Conservation (phyloP, 208 protist species). For the Borovskyia barvae region DNA sequence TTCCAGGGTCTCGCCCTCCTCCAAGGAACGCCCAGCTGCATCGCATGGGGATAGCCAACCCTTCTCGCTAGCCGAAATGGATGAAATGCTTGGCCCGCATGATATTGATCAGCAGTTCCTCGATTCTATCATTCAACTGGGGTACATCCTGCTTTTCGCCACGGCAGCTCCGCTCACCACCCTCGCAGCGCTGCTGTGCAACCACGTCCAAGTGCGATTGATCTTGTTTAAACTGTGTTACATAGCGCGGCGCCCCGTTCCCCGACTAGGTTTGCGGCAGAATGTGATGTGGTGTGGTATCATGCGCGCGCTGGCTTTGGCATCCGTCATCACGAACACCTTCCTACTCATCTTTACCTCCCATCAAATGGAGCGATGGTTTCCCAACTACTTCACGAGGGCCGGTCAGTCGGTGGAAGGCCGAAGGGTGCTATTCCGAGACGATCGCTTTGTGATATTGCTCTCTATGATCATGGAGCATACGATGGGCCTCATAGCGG, state of each 20-base stretch:
- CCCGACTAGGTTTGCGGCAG: slow-evolving; percentile 39
- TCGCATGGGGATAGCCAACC: slow-evolving; percentile 26
- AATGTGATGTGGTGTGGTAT: slow-evolving; percentile 44
- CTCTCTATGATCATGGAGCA: slow-evolving; percentile 43
- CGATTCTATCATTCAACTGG: slow-evolving; percentile 80
- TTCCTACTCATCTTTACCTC: slow-evolving; percentile 46
- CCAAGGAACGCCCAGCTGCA: background rate
- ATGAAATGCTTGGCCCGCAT: slow-evolving; percentile 46
- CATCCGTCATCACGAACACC: slow-evolving; percentile 55
- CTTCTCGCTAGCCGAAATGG: slow-evolving; percentile 39
- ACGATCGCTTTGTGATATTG: slow-evolving; percentile 12
- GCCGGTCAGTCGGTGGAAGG: background rate
- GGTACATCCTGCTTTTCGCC: slow-evolving; percentile 73
- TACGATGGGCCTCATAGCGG: slow-evolving; percentile 27
- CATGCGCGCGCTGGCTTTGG: slow-evolving; percentile 36
- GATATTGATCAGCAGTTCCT: slow-evolving; percentile 74
- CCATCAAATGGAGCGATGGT: slow-evolving; percentile 28
- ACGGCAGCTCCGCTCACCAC: slow-evolving; percentile 59
- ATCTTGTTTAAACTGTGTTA: slow-evolving; percentile 72
- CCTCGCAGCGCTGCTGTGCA: slow-evolving; percentile 57
- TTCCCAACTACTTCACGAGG: slow-evolving; percentile 17
- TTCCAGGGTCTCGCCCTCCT: background rate
- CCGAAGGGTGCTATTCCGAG: slow-evolving; percentile 15
- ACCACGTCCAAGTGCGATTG: slow-evolving; percentile 62
- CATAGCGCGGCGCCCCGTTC: slow-evolving; percentile 45